A percentile compares a stretch with the other conserved stretches of the same genome.
Evolutionary conservation across 2,329 filamentous ascomycete genomes (phyloP).

Genomic region (Phyllosticta citrichinensis): DNA sequence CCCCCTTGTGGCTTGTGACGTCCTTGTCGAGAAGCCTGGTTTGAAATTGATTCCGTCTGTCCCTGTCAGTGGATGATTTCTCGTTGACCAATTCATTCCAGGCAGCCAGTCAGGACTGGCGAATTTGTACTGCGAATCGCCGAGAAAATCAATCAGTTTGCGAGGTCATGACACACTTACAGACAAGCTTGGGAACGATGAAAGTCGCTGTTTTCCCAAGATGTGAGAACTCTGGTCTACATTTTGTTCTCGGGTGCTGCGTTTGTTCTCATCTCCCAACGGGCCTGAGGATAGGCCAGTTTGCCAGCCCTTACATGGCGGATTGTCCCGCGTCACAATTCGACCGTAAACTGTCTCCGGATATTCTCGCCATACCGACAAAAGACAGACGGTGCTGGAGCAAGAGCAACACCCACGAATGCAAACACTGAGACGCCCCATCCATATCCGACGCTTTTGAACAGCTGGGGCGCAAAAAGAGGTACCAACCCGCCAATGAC

Average conservation of each 20-base stretch:
- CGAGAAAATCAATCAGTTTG: too few relatives aligned
- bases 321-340: slow-evolving; percentile 15
- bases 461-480: slow-evolving; percentile 34
- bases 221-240: too few relatives aligned
- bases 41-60: not conserved
- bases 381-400: slow-evolving; percentile 41
- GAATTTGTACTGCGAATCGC: too few relatives aligned
- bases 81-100: too few relatives aligned
- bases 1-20: not conserved
- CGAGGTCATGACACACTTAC: too few relatives aligned
- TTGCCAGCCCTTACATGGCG: not conserved
- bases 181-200: too few relatives aligned
- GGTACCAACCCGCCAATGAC: slow-evolving; percentile 39
- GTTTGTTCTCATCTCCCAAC: too few relatives aligned
- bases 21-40: not conserved
- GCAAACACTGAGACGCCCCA: slow-evolving; percentile 42
- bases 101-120: too few relatives aligned
- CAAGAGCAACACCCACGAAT: slow-evolving; percentile 34
- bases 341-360: slow-evolving; percentile 32
- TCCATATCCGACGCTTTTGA: slow-evolving; percentile 37
- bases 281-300: too few relatives aligned
- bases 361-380: slow-evolving; percentile 38
- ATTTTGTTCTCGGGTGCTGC: too few relatives aligned
- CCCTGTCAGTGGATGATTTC: not conserved
- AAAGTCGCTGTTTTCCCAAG: too few relatives aligned